phyloP scores from a whole-genome alignment of 352 stramenopile genomes.

The Phytophthora pisi region DNA sequence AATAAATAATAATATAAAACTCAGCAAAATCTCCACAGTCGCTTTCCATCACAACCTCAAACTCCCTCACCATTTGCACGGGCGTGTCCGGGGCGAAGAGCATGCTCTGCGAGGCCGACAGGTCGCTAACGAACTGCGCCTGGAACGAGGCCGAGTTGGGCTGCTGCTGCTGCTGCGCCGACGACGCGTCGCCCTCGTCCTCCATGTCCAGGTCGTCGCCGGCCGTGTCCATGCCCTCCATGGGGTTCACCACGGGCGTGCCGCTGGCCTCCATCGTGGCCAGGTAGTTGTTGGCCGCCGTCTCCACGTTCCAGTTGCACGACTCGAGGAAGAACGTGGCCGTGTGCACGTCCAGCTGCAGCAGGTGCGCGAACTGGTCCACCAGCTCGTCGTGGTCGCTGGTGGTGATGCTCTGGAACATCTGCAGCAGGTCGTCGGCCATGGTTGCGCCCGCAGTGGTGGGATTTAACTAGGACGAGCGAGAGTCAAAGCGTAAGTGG shows the following conservation, averaged over 20 bases:
- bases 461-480: neutral
- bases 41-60: neutral
- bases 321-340: slow-evolving; percentile 88
- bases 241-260: slow-evolving; percentile 14
- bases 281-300: slow-evolving; percentile 84
- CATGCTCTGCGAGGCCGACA: slow-evolving; percentile 61
- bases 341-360: slow-evolving; percentile 72
- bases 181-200: slow-evolving; percentile 25
- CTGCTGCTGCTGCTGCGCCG: slow-evolving; percentile 19
- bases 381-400: slow-evolving; percentile 85
- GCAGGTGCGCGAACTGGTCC: slow-evolving; percentile 80
- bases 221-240: slow-evolving; percentile 32
- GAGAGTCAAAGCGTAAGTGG: neutral
- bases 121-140: slow-evolving; percentile 71
- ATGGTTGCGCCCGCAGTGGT: slow-evolving; percentile 33
- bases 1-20: slow-evolving; percentile 1
- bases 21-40: slow-evolving; percentile 1
- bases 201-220: slow-evolving; percentile 70
- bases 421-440: slow-evolving; percentile 84
- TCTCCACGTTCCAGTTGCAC: slow-evolving; percentile 90
- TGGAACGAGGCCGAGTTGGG: slow-evolving; percentile 40
- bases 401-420: slow-evolving; percentile 90
- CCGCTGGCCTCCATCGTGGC: slow-evolving; percentile 59
- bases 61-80: slow-evolving; percentile 62
- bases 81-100: slow-evolving; percentile 52